A percentile compares a stretch with the other conserved stretches of the same genome.
These are phyloP conservation scores for Sapria himalayana DNA, from an alignment of 345 rosid genomes.

Conservation along the genomic window DNA sequence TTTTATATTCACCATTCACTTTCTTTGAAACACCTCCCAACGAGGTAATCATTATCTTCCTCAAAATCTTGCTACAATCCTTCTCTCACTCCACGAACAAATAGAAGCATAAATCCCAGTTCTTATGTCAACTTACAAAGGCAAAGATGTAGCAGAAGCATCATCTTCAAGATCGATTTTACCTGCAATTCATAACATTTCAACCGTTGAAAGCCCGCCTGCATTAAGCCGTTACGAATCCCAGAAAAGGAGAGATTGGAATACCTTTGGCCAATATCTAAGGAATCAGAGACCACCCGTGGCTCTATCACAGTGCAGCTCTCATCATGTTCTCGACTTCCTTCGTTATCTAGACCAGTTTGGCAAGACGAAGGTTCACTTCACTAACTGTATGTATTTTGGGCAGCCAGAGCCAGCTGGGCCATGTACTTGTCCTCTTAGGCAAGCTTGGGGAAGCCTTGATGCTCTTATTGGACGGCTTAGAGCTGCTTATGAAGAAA, in stretches of 20 bases:
- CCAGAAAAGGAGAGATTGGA: slow-evolving; percentile 80
- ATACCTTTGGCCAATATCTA: slow-evolving; percentile 68
- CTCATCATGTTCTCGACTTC: slow-evolving; percentile 58
- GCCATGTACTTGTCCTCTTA: slow-evolving; percentile 60
- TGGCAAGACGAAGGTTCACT: slow-evolving; percentile 77
- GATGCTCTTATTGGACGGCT: slow-evolving; percentile 83
- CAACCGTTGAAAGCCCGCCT: slow-evolving; percentile 14
- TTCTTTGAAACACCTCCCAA: no score
- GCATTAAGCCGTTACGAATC: slow-evolving; percentile 65
- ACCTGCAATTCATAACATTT: not conserved
- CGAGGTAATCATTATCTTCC: no score
- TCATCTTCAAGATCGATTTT: slow-evolving; percentile 16
- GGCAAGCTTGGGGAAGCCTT: slow-evolving; percentile 88
- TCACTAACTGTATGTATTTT: slow-evolving; percentile 52
- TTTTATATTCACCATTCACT: no score
- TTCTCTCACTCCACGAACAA: no score
- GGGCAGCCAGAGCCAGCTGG: slow-evolving; percentile 75
- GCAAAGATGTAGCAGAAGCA: slow-evolving; percentile 48
- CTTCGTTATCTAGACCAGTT: slow-evolving; percentile 69
- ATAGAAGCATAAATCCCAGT: no score
- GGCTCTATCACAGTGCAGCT: slow-evolving; percentile 35
- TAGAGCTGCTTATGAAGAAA: slow-evolving; percentile 72
- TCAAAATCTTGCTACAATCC: no score
- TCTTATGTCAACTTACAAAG: no score
- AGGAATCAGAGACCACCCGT: slow-evolving; percentile 79